Percentiles rank a stretch among this genome's conserved stretches.
Evolutionary conservation across 768 basidiomycete species (phyloP).

Genomic region (Auricularia heimuer): DNA sequence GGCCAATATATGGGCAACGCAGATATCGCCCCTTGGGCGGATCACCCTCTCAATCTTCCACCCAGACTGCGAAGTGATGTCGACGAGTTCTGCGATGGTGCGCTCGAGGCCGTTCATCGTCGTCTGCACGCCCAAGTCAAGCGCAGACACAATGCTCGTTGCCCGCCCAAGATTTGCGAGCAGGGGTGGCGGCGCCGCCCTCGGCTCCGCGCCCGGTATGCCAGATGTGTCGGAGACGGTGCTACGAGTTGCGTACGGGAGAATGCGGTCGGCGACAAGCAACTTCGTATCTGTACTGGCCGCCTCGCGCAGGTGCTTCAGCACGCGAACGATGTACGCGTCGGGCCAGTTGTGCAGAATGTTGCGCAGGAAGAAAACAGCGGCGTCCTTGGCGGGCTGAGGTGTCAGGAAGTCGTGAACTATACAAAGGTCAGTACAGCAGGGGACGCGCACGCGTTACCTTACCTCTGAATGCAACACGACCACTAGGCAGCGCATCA

Average conservation of each 20-base stretch:
- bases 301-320: conserved; percentile 35
- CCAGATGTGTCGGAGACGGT: conserved; percentile 23
- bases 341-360: conserved; percentile 78
- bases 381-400: conserved; percentile 36
- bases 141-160: conserved; percentile 57
- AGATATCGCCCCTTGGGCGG: not conserved
- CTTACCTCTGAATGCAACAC: conserved; percentile 45
- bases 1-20: not conserved
- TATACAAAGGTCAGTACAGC: conserved; percentile 12
- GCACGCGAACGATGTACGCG: conserved; percentile 35
- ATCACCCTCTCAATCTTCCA: conserved; percentile 30
- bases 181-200: conserved; percentile 43
- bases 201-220: conserved; percentile 39
- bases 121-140: conserved; percentile 59
- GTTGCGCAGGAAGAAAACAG: conserved; percentile 61
- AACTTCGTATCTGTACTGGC: conserved; percentile 41
- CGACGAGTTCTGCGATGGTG: conserved; percentile 52
- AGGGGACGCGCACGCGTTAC: not conserved
- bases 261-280: conserved; percentile 61
- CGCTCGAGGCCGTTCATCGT: conserved; percentile 63
- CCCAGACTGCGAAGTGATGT: conserved; percentile 44
- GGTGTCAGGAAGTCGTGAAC: conserved; percentile 71
- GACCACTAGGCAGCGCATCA: conserved; percentile 43
- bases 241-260: conserved; percentile 62
- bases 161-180: conserved; percentile 67